A percentile compares a stretch with the other conserved stretches of the same genome.
Conservation (phyloP, 176 grass and related monocot genomes). For the Aegilops bicornis region DNA sequence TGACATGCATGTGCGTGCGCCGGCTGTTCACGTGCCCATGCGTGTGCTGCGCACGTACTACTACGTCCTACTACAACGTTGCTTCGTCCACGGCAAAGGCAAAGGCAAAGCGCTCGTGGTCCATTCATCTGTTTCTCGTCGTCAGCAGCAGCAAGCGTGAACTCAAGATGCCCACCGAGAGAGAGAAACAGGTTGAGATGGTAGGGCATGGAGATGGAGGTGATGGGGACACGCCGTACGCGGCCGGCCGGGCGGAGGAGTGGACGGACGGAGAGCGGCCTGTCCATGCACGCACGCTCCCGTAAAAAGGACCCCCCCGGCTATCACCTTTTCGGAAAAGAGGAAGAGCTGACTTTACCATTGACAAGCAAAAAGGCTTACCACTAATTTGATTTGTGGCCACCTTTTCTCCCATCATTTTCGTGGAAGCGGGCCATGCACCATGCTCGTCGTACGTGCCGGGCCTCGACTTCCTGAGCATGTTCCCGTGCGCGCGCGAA, state of each 20-base stretch:
- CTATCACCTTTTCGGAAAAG: conserved; percentile 4
- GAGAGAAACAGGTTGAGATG: background rate
- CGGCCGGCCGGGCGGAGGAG: background rate
- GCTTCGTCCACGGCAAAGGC: background rate
- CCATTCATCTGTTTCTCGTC: background rate
- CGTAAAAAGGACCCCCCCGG: background rate
- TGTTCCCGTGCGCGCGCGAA: background rate
- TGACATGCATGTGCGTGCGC: conserved; percentile 19
- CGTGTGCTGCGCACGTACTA: background rate
- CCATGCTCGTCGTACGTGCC: background rate
- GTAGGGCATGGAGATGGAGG: background rate
- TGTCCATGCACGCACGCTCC: conserved; percentile 11
- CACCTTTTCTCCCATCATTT: background rate
- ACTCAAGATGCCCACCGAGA: background rate
- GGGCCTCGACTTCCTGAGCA: too few species aligned
- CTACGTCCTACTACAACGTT: background rate
- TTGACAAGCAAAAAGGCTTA: background rate
- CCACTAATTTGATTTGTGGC: background rate
- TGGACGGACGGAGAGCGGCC: background rate
- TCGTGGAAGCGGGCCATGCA: background rate
- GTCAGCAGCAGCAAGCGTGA: background rate
- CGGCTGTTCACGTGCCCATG: conserved; percentile 15
- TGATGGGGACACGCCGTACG: background rate
- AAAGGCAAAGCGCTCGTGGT: background rate
- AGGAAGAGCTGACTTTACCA: conserved; percentile 21